Evolutionary conservation across 176 grass and related monocot species (phyloP).

Genomic region (Lolium rigidum): DNA sequence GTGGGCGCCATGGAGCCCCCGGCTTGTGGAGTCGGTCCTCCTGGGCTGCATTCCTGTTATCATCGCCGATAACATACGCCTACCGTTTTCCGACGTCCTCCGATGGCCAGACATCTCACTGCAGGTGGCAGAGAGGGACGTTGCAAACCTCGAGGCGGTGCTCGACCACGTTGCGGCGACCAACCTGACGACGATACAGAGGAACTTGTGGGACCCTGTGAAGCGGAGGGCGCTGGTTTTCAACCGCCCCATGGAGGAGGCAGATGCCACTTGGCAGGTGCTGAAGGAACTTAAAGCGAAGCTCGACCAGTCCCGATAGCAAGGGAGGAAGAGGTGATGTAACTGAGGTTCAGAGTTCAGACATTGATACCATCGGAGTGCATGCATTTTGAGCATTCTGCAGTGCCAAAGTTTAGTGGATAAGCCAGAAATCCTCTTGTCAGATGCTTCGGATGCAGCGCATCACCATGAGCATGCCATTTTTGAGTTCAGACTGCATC

Average conservation of each 20-base stretch:
- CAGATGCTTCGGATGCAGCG: background rate
- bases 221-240: slow-evolving; percentile 65
- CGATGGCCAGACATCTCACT: slow-evolving; percentile 65
- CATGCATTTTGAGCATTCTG: background rate
- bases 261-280: slow-evolving; percentile 90
- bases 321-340: background rate
- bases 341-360: background rate
- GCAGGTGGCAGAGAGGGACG: slow-evolving; percentile 62
- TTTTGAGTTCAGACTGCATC: background rate
- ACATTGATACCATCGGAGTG: background rate
- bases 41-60: slow-evolving; percentile 50
- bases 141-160: slow-evolving; percentile 60
- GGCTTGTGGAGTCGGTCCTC: slow-evolving; percentile 40
- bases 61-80: slow-evolving; percentile 40
- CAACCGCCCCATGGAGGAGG: slow-evolving; percentile 53
- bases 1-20: slow-evolving; percentile 53
- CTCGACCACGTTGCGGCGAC: slow-evolving; percentile 73
- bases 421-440: background rate
- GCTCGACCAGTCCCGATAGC: slow-evolving; percentile 27
- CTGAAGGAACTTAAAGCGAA: slow-evolving; percentile 62
- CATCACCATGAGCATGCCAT: background rate
- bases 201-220: slow-evolving; percentile 78
- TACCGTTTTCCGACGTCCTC: slow-evolving; percentile 36
- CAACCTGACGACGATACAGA: slow-evolving; percentile 71
- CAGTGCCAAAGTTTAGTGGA: background rate